Conservation (phyloP, 148 eudicot genomes). For the Tetragonia tetragonoides region DNA sequence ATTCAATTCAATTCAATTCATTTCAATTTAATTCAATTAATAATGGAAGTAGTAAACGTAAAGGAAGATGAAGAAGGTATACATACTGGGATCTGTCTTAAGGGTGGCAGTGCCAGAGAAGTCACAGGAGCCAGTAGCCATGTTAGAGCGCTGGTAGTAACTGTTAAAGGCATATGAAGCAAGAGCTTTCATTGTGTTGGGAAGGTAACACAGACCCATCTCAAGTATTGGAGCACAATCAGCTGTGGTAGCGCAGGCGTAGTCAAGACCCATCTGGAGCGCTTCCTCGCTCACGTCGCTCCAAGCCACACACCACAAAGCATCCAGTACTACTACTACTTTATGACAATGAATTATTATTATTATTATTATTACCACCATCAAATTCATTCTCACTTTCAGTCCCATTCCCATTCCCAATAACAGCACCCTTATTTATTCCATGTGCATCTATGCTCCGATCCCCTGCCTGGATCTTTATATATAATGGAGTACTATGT, state of each 20-base stretch:
- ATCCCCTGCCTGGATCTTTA: too few relatives aligned
- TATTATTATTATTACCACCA: not conserved
- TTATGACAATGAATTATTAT: too few relatives aligned
- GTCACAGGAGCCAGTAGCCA: constrained; percentile 55
- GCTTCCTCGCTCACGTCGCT: constrained; percentile 48
- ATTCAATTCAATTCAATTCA: too few relatives aligned
- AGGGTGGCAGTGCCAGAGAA: constrained; percentile 52
- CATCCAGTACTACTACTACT: not conserved
- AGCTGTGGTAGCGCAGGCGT: constrained; percentile 58
- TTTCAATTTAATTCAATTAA: too few relatives aligned
- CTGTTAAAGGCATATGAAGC: constrained; percentile 71
- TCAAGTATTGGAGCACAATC: constrained; percentile 52
- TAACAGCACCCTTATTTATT: not conserved
- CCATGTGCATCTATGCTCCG: too few relatives aligned
- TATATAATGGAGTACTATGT: too few relatives aligned
- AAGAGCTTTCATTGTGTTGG: constrained; percentile 56
- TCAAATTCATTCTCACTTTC: not conserved
- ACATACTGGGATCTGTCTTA: constrained; percentile 55
- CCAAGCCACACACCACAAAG: constrained; percentile 59
- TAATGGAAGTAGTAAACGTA: too few relatives aligned
- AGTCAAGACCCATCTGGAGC: constrained; percentile 51
- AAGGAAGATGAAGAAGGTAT: too few relatives aligned
- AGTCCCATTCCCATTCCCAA: not conserved
- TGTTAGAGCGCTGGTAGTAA: constrained; percentile 41
- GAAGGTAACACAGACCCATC: constrained; percentile 51